A percentile compares a stretch with the other conserved stretches of the same genome.
These are phyloP conservation scores for Aphanomyces invadans DNA, from an alignment of 352 stramenopile genomes.

Conservation along the genomic window DNA sequence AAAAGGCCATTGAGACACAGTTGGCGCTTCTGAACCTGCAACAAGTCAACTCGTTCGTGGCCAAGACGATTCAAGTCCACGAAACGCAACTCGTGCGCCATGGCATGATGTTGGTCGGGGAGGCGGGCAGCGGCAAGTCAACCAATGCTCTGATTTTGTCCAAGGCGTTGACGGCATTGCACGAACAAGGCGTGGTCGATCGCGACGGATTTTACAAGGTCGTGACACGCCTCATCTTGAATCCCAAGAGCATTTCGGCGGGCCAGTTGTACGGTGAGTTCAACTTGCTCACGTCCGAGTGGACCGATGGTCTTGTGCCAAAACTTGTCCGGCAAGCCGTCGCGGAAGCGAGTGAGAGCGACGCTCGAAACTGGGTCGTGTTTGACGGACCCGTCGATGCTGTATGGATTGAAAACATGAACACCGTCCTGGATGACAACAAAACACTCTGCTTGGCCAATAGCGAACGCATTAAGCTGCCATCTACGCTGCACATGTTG, in stretches of 20 bases:
- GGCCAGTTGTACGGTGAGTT: slow-evolving; percentile 93
- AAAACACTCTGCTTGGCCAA: slow-evolving; percentile 83
- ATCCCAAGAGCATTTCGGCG: slow-evolving; percentile 95
- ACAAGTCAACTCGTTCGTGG: slow-evolving; percentile 77
- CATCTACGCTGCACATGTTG: slow-evolving; percentile 86
- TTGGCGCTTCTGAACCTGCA: slow-evolving; percentile 67
- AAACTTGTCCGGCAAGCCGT: slow-evolving; percentile 89
- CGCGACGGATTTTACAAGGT: slow-evolving; percentile 83
- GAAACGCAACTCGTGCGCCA: slow-evolving; percentile 88
- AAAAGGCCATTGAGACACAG: slow-evolving; percentile 83
- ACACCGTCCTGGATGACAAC: slow-evolving; percentile 85
- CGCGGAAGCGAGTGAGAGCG: slow-evolving; percentile 59
- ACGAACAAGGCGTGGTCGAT: slow-evolving; percentile 71
- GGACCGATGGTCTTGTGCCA: slow-evolving; percentile 88
- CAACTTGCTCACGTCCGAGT: slow-evolving; percentile 91
- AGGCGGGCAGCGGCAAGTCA: slow-evolving; percentile 85
- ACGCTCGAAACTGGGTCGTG: slow-evolving; percentile 86
- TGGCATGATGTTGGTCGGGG: slow-evolving; percentile 92
- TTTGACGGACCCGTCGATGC: slow-evolving; percentile 88
- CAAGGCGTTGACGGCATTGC: slow-evolving; percentile 59
- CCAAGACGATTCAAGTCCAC: slow-evolving; percentile 84
- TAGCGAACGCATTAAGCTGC: slow-evolving; percentile 82
- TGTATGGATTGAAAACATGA: slow-evolving; percentile 92
- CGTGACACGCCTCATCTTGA: slow-evolving; percentile 84
- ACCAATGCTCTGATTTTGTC: slow-evolving; percentile 75